Evolutionary conservation across 2,329 filamentous ascomycete species (phyloP).

Genomic region (Verticillium alfalfae): DNA sequence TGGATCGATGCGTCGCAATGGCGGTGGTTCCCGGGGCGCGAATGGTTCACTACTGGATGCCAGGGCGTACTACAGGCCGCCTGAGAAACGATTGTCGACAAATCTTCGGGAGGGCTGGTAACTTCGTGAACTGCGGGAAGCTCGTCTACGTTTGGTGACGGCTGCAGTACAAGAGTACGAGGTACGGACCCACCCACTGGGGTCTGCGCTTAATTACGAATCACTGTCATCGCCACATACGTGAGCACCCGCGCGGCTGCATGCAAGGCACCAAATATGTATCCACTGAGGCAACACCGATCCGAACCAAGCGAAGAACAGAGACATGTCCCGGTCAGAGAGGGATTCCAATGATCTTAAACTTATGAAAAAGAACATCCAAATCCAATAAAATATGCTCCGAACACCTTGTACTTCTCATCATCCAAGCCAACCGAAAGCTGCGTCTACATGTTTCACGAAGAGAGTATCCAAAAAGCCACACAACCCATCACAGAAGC

Average conservation of each 20-base stretch:
- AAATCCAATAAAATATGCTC: background rate
- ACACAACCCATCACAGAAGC: conserved; percentile 70
- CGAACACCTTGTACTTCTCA: background rate
- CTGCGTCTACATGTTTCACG: background rate
- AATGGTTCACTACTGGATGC: background rate
- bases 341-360: no score
- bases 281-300: no score
- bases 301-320: no score
- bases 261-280: background rate
- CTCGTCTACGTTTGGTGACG: background rate
- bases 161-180: background rate
- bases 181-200: background rate
- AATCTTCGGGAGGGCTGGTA: background rate
- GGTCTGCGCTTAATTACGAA: background rate
- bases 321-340: no score
- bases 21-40: background rate
- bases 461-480: conserved; percentile 52
- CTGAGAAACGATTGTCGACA: background rate
- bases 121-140: background rate
- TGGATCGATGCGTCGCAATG: background rate
- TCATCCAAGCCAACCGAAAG: no score
- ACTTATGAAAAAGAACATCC: no score
- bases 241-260: background rate
- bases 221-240: background rate
- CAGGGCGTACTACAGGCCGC: background rate